Percentiles rank a stretch among this genome's conserved stretches.
Evolutionary conservation across 371 early-diverging fungal genomes (phyloP).

Genomic region (Rhizopus delemar): DNA sequence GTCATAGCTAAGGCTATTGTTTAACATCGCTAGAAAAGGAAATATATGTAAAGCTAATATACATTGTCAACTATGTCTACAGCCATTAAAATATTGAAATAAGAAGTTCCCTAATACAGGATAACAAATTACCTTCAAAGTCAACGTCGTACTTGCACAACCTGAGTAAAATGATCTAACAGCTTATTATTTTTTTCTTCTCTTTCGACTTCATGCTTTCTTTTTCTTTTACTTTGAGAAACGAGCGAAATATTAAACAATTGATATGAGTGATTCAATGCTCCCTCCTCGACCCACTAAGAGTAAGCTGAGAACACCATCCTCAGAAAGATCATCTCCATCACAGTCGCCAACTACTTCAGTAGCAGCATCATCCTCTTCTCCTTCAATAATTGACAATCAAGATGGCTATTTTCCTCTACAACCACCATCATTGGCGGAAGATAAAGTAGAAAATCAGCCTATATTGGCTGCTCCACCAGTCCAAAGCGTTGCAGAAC

Average conservation of each 20-base stretch:
- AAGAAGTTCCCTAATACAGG: no score
- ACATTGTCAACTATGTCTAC: no score
- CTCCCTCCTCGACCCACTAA: slow-evolving; percentile 32
- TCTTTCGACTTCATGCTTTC: no score
- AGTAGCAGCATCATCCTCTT: background rate
- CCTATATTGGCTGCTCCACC: background rate
- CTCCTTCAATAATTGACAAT: no score
- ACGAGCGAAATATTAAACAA: background rate
- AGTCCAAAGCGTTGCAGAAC: background rate
- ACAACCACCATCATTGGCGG: background rate
- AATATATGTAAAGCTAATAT: no score
- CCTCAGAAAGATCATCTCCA: slow-evolving; percentile 1
- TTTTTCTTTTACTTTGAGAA: background rate
- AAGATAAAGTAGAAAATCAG: background rate
- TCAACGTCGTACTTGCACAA: no score
- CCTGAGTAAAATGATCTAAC: no score
- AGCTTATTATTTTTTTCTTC: no score
- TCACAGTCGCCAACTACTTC: background rate
- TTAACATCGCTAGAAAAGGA: no score
- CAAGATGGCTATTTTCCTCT: background rate
- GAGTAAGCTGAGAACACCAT: slow-evolving; percentile 33
- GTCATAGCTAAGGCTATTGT: no score
- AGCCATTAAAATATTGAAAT: no score
- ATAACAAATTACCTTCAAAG: no score
- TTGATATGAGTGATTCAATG: background rate